Evolutionary conservation across 306 rosid species (phyloP), one percentile per base, ranked within the genome.

Genomic region (Biancaea sappan): DNA sequence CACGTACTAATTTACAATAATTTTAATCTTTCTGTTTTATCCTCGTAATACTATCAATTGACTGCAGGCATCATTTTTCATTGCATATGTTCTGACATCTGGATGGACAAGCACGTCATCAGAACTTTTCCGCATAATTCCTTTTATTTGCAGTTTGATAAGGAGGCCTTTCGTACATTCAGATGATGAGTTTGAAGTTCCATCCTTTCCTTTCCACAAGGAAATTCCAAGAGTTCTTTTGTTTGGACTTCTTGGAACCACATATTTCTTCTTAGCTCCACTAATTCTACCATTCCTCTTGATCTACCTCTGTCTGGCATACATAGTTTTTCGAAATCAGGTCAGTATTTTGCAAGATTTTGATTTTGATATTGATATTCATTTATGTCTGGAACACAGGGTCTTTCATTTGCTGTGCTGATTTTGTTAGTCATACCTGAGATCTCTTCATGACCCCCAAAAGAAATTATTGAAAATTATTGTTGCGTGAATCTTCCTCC

Each of bases 231-330:
- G 93, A 73, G 73, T 92, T 83, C 91, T 88, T 70, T 87, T 92
- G 79, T 92, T 92, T 82, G 96, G 87, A 77, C 99, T 94, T 88
- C 99, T 92, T 74, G 99, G 99, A 40, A 71, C 86, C 72, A 83
- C 96, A 40, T 94, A 92, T 84, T 94, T 94, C 86, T 92, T 90
- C 81, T 84, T 87, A n/a, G 99, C 99, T 81, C 99, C 99, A 32
- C 78, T 94, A 6, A 94, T 92, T 82, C 80, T 94, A 66, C 99
- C 99, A 29, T 94, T 94, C 86, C 89, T 94, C 74, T 78, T 94
- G 84, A 72, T 74, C 32, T 92, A 92, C 87, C 87, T 85, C 56
- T 88, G 93, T 75, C 84, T 94, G 24, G 95, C 86, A 41, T 94
- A 84, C 88, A 83, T 94, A 68, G 64, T 94, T 61, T 94, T 52